These are phyloP conservation scores for Otatea glauca DNA, from an alignment of 176 grass and related monocot species.

Conservation along the genomic window DNA sequence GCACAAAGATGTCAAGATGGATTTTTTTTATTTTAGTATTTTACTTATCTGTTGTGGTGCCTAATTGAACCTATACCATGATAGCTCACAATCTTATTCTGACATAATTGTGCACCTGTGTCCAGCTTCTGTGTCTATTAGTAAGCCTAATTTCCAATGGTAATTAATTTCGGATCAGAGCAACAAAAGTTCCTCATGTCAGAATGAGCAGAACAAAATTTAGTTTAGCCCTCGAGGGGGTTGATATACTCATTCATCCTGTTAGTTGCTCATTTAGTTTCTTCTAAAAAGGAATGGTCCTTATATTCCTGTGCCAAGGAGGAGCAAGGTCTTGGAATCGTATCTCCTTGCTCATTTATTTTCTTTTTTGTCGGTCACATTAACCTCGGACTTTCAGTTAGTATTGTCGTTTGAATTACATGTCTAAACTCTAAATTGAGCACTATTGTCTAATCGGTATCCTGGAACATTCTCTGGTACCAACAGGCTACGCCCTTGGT, in stretches of 20 bases:
- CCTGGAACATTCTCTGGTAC: constrained; percentile 24
- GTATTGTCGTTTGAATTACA: not conserved
- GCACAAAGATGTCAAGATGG: not conserved
- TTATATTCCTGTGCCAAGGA: not conserved
- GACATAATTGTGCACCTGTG: not conserved
- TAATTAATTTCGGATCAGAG: not conserved
- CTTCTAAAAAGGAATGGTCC: not conserved
- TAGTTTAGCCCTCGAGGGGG: not conserved
- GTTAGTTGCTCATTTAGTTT: not conserved
- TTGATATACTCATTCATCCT: not conserved
- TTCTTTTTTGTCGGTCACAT: not conserved
- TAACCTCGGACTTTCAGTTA: not conserved
- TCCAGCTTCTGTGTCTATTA: not conserved
- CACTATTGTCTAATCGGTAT: not conserved
- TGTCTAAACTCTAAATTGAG: not conserved
- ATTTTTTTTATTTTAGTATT: not conserved
- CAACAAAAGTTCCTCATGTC: not conserved
- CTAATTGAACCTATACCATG: not conserved
- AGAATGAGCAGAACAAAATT: not conserved
- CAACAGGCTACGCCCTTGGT: constrained; percentile 73
- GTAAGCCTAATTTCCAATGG: not conserved
- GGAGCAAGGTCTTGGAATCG: not conserved
- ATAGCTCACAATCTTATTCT: not conserved
- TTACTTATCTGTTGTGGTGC: not conserved
- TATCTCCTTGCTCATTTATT: not conserved